Evolutionary conservation across 495 filamentous ascomycete species (phyloP), one percentile per base, ranked within the genome.

Genomic region (Tuber microsphaerosporum): DNA sequence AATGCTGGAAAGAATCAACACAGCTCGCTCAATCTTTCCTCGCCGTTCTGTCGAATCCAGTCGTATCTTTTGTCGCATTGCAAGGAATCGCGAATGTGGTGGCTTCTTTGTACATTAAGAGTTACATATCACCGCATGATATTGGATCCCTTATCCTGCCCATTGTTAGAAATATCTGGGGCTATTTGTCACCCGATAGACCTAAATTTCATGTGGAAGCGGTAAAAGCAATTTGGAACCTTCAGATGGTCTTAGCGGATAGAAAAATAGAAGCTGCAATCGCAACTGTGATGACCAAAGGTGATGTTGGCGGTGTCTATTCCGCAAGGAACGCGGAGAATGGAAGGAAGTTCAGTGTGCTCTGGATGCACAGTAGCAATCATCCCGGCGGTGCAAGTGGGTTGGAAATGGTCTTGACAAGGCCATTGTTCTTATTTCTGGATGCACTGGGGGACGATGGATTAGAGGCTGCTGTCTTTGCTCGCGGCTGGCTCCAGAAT

Each of bases 201-300:
- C 94, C 93, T 0, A 96, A 96, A 81, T 94, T 94, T 78, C 95
- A 97, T 82, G 93, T 98, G 37, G 94, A 98, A 83, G 90, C 93
- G 46, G 92, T 96, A 70, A 91, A 92, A 71, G 92, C 89, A 76
- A 84, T 98, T 20, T 96, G 94, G 92, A 89, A 92, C 71, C 84
- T 98, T 68, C 93, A 98, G 79, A 89, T 88, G 0, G 87, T 89
- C 14, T 88, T 89, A 44, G 85, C 84, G 76, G 85, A 87, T 74
- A 86, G 89, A 77, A 83, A 87, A 41, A 89, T 97, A 22, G 94
- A 97, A 84, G 92, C 92, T 48, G 89, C 92, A 7, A 91, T 97
- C 71, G 89, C 92, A 48, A 87, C 89, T 42, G 84, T 96, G 26
- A 91, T 97, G 87, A 85, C 91, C 43, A 85, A 88, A 68, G 82